These are phyloP conservation scores for Barbatosphaeria neglecta DNA, from an alignment of 495 filamentous ascomycete genomes.

Conservation along the genomic window DNA sequence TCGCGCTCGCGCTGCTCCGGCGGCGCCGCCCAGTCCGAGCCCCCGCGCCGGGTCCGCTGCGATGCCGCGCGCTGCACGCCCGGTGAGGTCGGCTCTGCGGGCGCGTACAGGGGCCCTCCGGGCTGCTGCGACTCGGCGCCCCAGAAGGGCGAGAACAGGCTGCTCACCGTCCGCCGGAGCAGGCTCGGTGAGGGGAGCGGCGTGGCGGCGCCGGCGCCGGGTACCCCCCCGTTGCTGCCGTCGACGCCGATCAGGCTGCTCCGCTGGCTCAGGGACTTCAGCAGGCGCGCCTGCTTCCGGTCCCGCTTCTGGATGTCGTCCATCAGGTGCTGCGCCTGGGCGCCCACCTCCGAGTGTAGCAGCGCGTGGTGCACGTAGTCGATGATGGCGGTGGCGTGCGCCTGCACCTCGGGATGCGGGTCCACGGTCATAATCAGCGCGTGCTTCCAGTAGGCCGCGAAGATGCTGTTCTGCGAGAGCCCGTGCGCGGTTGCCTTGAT, in stretches of 20 bases:
- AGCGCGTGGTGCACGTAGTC: slow-evolving; percentile 73
- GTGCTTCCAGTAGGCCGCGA: slow-evolving; percentile 88
- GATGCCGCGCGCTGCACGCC: slow-evolving; percentile 29
- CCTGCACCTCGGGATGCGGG: slow-evolving; percentile 85
- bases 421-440: slow-evolving; percentile 82
- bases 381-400: slow-evolving; percentile 66
- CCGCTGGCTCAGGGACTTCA: slow-evolving; percentile 24
- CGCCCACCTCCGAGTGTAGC: slow-evolving; percentile 62
- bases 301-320: slow-evolving; percentile 61
- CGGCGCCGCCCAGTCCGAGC: slow-evolving; percentile 50
- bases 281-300: slow-evolving; percentile 34
- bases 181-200: slow-evolving; percentile 34
- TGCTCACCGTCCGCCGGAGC: slow-evolving; percentile 42
- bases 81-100: slow-evolving; percentile 21
- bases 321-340: slow-evolving; percentile 57
- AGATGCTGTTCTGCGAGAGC: slow-evolving; percentile 76
- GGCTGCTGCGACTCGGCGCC: slow-evolving; percentile 28
- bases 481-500: slow-evolving; percentile 37
- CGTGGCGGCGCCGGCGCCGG: slow-evolving; percentile 23
- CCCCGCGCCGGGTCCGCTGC: slow-evolving; percentile 32
- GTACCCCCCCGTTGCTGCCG: no score
- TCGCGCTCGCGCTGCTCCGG: slow-evolving; percentile 70
- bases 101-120: slow-evolving; percentile 12
- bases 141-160: slow-evolving; percentile 45
- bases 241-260: slow-evolving; percentile 24